Evolutionary conservation across 495 filamentous ascomycete species (phyloP), one percentile per base, ranked within the genome.

Genomic region (Penicillium taxi): DNA sequence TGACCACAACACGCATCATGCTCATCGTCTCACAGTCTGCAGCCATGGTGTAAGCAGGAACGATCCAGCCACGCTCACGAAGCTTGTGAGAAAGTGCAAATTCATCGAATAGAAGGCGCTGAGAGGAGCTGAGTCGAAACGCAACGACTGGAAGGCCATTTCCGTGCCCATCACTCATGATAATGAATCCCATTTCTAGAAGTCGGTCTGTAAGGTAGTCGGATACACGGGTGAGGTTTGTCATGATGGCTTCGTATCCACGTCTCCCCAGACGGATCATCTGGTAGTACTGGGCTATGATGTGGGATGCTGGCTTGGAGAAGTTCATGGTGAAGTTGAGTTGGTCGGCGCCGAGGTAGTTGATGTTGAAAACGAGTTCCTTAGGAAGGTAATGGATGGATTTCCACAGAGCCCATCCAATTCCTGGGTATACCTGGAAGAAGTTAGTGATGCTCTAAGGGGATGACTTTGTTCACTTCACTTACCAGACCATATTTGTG

Each of bases 281-380:
- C 55, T 93, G 86, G 64, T 94, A 94, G 66, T 94, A 94, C 59
- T 94, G 87, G 23, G 86, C 86, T 47, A 93, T 91, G 47, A 94
- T 78, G 53, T 91, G 87, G 22, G 79, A 81, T 20, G 86, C 87
- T 32, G 86, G 84, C 53, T 89, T 88, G 52, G 80, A 86, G 70
- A 94, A 94, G 69, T 93, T 94, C 24, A 94, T 74, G 9, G 86
- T 93, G 70, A 93, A 93, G 29, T 84, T 91, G 8, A 85, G 76
- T 59, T 94, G 87, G 45, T 93, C 84, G 7, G 86, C 82, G 29
- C 87, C 86, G 3, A 94, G 80, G 58, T 94, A 94, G 69, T 93
- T 90, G 74, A 93, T 88, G 71, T 90, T 93, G 77, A 94, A 93
- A 54, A 94, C 81, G 14, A 94, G 79, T 50, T 93, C 87, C 54